phyloP scores from a whole-genome alignment of 192 early-diverging fungal genomes.

The Coemansia sp. region DNA sequence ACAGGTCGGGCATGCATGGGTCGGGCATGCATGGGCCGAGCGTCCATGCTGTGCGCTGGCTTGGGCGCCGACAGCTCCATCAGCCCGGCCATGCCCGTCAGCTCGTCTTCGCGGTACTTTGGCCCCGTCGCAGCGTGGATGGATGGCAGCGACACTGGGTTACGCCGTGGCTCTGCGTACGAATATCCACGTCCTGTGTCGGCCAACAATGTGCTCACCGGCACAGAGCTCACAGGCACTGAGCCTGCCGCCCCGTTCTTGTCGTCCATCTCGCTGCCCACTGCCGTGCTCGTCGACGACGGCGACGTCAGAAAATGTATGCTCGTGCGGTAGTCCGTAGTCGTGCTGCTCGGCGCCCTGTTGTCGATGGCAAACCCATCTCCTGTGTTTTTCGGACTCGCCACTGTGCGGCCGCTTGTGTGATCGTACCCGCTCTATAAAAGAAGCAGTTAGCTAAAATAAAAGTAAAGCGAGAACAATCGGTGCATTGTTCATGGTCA shows the following conservation, averaged over 20 bases:
- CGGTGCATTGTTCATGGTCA: background rate
- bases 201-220: slow-evolving; percentile 37
- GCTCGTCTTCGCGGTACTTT: slow-evolving; percentile 49
- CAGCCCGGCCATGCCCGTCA: slow-evolving; percentile 50
- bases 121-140: slow-evolving; percentile 15
- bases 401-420: slow-evolving; percentile 9
- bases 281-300: slow-evolving; percentile 20
- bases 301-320: slow-evolving; percentile 51
- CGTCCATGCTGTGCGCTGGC: slow-evolving; percentile 20
- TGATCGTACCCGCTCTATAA: slow-evolving; percentile 24
- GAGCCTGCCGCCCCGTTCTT: slow-evolving; percentile 1
- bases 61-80: slow-evolving; percentile 47
- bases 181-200: slow-evolving; percentile 3
- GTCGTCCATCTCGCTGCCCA: slow-evolving; percentile 26
- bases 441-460: background rate
- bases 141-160: slow-evolving; percentile 27
- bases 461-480: background rate
- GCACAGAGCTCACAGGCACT: slow-evolving; percentile 23
- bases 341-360: slow-evolving; percentile 6
- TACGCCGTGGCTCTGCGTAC: slow-evolving; percentile 11
- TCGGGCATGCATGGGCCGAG: slow-evolving; percentile 11
- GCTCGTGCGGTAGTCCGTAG: slow-evolving; percentile 43
- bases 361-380: slow-evolving; percentile 1
- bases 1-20: background rate
- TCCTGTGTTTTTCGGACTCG: slow-evolving; percentile 2